These are phyloP conservation scores for Paecilomyces formosus DNA, from an alignment of 2,329 filamentous ascomycete species.

Conservation along the genomic window DNA sequence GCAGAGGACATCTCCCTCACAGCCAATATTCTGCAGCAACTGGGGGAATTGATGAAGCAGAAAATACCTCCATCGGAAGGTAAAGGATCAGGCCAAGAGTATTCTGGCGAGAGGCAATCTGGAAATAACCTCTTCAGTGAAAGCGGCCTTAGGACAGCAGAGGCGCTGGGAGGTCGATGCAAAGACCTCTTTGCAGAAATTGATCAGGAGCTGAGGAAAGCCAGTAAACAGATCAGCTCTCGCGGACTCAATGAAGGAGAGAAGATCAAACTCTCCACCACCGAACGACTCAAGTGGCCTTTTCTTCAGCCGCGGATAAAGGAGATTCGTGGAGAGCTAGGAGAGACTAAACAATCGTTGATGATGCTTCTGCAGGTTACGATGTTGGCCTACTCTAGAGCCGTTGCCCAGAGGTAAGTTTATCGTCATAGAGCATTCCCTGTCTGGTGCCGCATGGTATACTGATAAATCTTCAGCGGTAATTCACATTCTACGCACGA, in stretches of 20 bases:
- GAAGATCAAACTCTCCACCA: background rate
- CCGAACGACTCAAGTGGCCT: background rate
- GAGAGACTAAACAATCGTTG: background rate
- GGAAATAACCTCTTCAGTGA: background rate
- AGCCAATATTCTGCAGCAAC: background rate
- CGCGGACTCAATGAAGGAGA: background rate
- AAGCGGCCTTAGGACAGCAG: background rate
- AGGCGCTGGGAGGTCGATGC: background rate
- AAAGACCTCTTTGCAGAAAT: background rate
- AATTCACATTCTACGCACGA: background rate
- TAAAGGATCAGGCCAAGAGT: no score
- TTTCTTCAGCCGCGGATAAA: background rate
- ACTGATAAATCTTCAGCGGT: no score
- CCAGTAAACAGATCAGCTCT: background rate
- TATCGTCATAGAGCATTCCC: no score
- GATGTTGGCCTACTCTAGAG: background rate
- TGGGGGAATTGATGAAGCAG: background rate
- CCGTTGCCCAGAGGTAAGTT: background rate
- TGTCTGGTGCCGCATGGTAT: no score
- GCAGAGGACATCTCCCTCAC: background rate
- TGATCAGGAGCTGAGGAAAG: background rate
- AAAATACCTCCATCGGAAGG: background rate
- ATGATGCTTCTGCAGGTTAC: background rate
- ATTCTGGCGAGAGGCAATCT: background rate
- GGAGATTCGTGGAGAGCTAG: background rate